phyloP scores from a whole-genome alignment of 108 stramenopile species.

The Pseudonitzschia multiseries region DNA sequence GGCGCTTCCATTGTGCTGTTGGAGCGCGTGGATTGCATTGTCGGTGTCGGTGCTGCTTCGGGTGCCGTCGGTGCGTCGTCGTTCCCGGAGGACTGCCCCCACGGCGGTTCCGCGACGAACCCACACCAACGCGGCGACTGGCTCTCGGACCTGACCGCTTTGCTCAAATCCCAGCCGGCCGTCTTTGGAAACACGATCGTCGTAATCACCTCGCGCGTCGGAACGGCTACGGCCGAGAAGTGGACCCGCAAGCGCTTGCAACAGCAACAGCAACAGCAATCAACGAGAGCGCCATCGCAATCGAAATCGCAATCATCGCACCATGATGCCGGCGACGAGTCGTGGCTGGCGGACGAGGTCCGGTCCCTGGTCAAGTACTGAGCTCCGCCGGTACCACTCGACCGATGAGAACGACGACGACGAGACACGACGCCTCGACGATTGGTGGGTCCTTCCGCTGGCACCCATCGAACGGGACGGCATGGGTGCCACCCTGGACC shows the following conservation, averaged over 20 bases:
- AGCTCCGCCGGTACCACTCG: background rate
- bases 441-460: slow-evolving; percentile 7
- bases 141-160: background rate
- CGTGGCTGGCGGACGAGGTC: background rate
- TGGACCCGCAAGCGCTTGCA: slow-evolving; percentile 10
- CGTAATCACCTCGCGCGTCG: slow-evolving; percentile 19
- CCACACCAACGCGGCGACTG: background rate
- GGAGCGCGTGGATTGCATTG: background rate
- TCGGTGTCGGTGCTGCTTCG: background rate
- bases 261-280: background rate
- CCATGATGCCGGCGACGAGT: background rate
- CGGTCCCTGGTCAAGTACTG: background rate
- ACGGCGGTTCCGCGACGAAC: too few species aligned
- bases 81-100: background rate
- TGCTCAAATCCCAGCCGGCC: background rate
- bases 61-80: background rate
- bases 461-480: background rate
- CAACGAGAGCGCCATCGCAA: slow-evolving; percentile 10
- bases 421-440: background rate
- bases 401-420: background rate
- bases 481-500: background rate
- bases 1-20: slow-evolving; percentile 9
- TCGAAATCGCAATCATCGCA: slow-evolving; percentile 4
- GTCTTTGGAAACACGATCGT: slow-evolving; percentile 11
- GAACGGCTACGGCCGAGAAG: slow-evolving; percentile 18